Conservation (phyloP, 1,284 basidiomycete genomes). For the Cystobasidium pallidum region DNA sequence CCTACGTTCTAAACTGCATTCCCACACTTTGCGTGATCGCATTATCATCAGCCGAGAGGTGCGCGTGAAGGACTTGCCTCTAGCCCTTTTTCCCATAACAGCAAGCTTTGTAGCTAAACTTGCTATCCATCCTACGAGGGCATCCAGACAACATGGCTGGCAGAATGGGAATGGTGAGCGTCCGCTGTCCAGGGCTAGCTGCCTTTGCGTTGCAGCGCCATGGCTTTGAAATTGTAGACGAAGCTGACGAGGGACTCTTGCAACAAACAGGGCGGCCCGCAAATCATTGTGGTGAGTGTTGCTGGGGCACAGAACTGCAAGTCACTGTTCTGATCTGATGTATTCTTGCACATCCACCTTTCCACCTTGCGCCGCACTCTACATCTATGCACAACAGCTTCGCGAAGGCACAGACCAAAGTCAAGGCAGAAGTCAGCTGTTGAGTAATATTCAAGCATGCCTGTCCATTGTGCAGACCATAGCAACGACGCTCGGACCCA, state of each 20-base stretch:
- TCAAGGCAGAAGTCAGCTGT: constrained; percentile 88
- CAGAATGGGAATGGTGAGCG: constrained; percentile 38
- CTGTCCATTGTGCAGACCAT: constrained; percentile 86
- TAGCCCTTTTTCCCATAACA: background rate
- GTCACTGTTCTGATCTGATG: background rate
- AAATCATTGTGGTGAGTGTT: constrained; percentile 30
- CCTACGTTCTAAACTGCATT: too few species aligned
- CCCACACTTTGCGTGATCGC: too few species aligned
- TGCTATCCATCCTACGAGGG: background rate
- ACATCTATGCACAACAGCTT: constrained; percentile 24
- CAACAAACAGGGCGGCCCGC: constrained; percentile 16
- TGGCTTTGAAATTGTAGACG: constrained; percentile 17
- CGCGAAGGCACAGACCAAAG: constrained; percentile 83
- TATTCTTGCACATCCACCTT: background rate
- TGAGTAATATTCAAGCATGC: constrained; percentile 92
- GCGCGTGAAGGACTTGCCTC: constrained; percentile 1
- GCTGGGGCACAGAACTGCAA: background rate
- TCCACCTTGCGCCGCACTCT: background rate
- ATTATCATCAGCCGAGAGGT: too few species aligned
- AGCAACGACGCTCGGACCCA: constrained; percentile 92
- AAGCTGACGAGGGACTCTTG: constrained; percentile 1
- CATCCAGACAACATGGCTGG: constrained; percentile 35
- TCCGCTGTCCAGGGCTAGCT: background rate
- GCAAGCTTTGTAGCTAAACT: background rate
- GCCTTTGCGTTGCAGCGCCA: background rate